phyloP scores from a whole-genome alignment of 1,284 basidiomycete genomes.

The Naganishia sp. region DNA sequence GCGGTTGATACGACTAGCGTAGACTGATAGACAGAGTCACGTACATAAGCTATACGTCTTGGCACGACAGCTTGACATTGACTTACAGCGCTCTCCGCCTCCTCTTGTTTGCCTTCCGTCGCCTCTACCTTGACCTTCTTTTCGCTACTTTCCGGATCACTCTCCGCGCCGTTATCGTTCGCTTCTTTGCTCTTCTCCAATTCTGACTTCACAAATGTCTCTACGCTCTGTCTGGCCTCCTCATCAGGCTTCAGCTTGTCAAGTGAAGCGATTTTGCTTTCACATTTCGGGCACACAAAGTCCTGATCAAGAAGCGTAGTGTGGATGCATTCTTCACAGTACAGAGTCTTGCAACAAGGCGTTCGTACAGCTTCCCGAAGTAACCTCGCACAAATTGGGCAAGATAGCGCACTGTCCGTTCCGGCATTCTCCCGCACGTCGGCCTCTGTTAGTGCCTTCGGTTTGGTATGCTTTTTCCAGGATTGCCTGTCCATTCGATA shows the following conservation, averaged over 20 bases:
- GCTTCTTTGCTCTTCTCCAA: conserved; percentile 79
- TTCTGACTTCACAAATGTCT: conserved; percentile 77
- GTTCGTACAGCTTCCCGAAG: conserved; percentile 86
- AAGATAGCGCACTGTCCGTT: conserved; percentile 72
- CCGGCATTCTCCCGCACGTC: conserved; percentile 81
- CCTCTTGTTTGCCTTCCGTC: background rate
- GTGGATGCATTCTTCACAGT: conserved; percentile 93
- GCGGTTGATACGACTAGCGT: background rate
- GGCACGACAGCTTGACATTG: background rate
- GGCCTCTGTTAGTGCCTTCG: conserved; percentile 74
- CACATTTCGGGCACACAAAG: conserved; percentile 85
- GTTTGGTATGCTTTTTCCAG: conserved; percentile 85
- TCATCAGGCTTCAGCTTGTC: conserved; percentile 80
- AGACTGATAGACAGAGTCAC: background rate
- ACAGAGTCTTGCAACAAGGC: conserved; percentile 84
- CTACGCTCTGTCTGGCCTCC: conserved; percentile 70
- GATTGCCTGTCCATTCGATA: conserved; percentile 62
- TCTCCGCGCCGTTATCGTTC: conserved; percentile 37
- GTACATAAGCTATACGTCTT: background rate
- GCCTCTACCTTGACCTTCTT: conserved; percentile 27
- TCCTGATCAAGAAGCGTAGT: conserved; percentile 87
- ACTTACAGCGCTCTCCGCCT: conserved; percentile 18
- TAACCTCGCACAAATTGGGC: conserved; percentile 85
- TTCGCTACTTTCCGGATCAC: conserved; percentile 30
- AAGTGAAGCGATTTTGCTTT: conserved; percentile 77